Conservation (phyloP, 2,329 filamentous ascomycete genomes). For the Davidsoniella neocaledoniae region DNA sequence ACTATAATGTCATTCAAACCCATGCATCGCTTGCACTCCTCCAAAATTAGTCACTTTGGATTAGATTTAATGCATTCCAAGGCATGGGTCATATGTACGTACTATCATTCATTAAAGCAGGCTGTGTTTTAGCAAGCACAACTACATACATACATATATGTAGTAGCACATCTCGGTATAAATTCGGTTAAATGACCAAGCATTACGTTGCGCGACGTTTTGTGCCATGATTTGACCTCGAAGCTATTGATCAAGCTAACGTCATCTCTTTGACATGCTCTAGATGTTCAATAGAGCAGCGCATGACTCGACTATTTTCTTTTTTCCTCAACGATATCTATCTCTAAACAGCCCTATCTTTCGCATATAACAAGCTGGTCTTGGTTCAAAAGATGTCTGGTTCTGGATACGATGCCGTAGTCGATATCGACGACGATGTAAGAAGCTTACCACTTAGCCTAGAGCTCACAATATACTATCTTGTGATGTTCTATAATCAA, state of each 20-base stretch:
- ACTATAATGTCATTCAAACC: no score
- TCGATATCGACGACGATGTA: conserved; percentile 94
- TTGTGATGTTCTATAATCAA: neutral
- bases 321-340: neutral
- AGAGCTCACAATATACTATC: neutral
- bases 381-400: conserved; percentile 45
- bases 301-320: neutral
- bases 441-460: conserved; percentile 13
- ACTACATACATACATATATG: no score
- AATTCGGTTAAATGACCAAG: neutral
- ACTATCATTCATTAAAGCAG: no score
- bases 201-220: conserved; percentile 8
- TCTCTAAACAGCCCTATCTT: neutral
- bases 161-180: neutral
- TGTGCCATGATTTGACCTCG: neutral
- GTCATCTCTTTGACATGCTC: no score
- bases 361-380: conserved; percentile 3
- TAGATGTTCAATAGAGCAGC: no score
- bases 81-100: no score
- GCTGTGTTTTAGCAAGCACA: no score
- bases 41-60: no score
- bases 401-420: conserved; percentile 90
- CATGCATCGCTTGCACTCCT: no score
- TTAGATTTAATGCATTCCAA: no score
- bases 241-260: neutral